phyloP scores from a whole-genome alignment of 768 basidiomycete genomes.

The Kwoniella heveanensis region DNA sequence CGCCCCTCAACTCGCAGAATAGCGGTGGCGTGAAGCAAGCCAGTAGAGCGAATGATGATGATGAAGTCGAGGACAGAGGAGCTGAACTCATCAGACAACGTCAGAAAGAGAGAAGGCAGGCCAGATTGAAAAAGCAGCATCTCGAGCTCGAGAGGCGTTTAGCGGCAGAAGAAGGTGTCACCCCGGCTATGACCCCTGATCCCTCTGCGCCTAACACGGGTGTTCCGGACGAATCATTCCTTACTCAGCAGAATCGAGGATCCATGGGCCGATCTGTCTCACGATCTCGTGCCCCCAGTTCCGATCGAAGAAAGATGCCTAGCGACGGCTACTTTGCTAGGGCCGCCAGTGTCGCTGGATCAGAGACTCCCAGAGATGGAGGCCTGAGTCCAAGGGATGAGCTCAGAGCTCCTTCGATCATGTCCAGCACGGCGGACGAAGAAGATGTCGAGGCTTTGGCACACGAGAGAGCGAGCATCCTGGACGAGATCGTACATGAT shows the following conservation, averaged over 20 bases:
- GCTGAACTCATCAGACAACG: slow-evolving; percentile 57
- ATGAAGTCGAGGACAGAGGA: slow-evolving; percentile 56
- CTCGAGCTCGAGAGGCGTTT: slow-evolving; percentile 34
- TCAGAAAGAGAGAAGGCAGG: slow-evolving; percentile 53
- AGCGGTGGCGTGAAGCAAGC: slow-evolving; percentile 7
- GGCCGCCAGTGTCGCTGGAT: slow-evolving; percentile 23
- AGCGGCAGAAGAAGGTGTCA: slow-evolving; percentile 18
- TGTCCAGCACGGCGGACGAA: slow-evolving; percentile 51
- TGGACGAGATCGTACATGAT: slow-evolving; percentile 48
- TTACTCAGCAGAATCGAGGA: slow-evolving; percentile 19
- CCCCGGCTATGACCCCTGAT: slow-evolving; percentile 19
- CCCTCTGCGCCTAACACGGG: slow-evolving; percentile 28
- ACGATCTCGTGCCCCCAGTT: slow-evolving; percentile 33
- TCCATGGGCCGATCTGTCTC: slow-evolving; percentile 37
- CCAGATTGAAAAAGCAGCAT: slow-evolving; percentile 39
- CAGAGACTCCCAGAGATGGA: slow-evolving; percentile 38
- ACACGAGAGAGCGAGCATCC: slow-evolving; percentile 28
- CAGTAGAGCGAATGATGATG: slow-evolving; percentile 44
- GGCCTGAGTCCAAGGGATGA: slow-evolving; percentile 38
- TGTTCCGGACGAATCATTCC: slow-evolving; percentile 24
- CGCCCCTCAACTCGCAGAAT: slow-evolving; percentile 21
- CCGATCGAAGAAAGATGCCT: slow-evolving; percentile 19
- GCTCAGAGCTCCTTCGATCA: slow-evolving; percentile 31
- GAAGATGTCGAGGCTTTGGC: slow-evolving; percentile 32
- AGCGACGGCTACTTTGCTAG: slow-evolving; percentile 37